Percentiles rank a stretch among this genome's conserved stretches.
Conservation (phyloP, 768 basidiomycete species). For the Kondoa subrosea region DNA sequence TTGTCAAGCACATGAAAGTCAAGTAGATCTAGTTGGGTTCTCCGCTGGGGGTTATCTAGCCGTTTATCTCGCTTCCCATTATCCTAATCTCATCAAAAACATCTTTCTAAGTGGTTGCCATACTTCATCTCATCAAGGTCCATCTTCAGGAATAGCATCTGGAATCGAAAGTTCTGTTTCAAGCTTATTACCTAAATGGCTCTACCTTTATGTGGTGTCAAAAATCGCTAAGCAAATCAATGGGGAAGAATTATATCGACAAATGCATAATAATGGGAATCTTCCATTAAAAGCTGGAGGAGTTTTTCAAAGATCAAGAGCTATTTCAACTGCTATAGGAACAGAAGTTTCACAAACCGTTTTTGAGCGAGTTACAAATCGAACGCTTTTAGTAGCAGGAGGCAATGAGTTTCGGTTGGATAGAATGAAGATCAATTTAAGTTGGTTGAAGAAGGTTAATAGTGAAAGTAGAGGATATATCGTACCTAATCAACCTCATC, state of each 20-base stretch:
- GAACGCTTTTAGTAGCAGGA: not conserved
- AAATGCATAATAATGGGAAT: not conserved
- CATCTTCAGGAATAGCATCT: not conserved
- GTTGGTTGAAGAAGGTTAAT: not conserved
- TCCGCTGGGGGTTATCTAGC: not conserved
- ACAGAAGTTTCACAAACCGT: not conserved
- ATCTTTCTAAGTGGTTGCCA: not conserved
- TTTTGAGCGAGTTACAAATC: not conserved
- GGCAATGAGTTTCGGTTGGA: not conserved
- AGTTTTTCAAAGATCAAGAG: not conserved
- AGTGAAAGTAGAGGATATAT: not conserved
- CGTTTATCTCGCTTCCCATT: not conserved
- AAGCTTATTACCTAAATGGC: not conserved
- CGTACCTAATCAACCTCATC: not conserved
- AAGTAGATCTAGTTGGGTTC: not conserved
- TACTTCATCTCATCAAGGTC: not conserved
- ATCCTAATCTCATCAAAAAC: not conserved
- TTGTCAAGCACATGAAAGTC: not conserved
- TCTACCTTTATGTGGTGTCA: not conserved
- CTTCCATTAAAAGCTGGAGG: not conserved
- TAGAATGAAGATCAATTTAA: not conserved
- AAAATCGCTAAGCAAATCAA: not conserved
- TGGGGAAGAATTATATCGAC: not conserved
- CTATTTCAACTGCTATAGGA: not conserved
- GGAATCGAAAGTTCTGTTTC: not conserved